Conservation (phyloP, 148 eudicot genomes). For the Pharnaceum exiguum region DNA sequence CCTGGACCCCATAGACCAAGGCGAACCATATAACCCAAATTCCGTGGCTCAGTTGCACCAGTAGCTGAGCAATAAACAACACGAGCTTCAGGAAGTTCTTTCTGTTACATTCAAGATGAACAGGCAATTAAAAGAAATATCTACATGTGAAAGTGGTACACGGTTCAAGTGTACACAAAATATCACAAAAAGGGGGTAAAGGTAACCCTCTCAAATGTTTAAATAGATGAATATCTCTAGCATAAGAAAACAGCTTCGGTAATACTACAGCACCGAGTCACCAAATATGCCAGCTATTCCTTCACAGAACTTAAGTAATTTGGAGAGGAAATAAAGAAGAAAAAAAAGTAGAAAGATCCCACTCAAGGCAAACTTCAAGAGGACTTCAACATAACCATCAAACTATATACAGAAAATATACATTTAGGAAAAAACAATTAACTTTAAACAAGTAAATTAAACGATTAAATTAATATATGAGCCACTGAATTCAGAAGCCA, state of each 20-base stretch:
- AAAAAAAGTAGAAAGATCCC: background rate
- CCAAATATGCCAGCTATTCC: too few relatives aligned
- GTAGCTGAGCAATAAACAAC: slow-evolving; percentile 98
- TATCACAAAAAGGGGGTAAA: too few relatives aligned
- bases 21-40: slow-evolving; percentile 98
- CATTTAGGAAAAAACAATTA: background rate
- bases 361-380: background rate
- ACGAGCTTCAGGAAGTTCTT: slow-evolving; percentile 92
- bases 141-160: background rate
- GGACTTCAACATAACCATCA: background rate
- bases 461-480: too few relatives aligned
- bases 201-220: too few relatives aligned
- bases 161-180: too few relatives aligned
- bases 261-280: too few relatives aligned
- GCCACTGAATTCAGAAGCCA: too few relatives aligned
- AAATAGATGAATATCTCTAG: too few relatives aligned
- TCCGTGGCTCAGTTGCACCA: slow-evolving; percentile 98
- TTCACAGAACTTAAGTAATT: too few relatives aligned
- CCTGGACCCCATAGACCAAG: slow-evolving; percentile 99
- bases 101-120: slow-evolving; percentile 40
- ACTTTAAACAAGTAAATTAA: too few relatives aligned
- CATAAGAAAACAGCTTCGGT: too few relatives aligned
- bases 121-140: slow-evolving; percentile 16
- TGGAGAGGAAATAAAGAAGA: background rate
- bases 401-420: background rate